Conservation (phyloP, 257 asterid species). For the Lavandula angustifolia region DNA sequence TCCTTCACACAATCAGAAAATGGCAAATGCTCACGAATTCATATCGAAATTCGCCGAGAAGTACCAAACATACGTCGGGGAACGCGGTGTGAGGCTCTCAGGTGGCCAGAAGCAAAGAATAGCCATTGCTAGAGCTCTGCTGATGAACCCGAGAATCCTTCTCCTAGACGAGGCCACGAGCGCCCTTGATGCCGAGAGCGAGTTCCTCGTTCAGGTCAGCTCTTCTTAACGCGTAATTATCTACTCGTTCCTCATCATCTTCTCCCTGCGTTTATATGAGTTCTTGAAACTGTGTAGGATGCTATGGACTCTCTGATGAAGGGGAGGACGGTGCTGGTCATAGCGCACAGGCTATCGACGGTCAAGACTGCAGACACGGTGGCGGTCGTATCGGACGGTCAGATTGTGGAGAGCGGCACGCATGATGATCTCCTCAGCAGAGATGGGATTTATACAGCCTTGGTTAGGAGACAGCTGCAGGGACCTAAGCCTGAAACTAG, state of each 20-base stretch:
- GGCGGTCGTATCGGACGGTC: slow-evolving; percentile 79
- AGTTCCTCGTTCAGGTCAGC: slow-evolving; percentile 72
- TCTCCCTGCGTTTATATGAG: neutral
- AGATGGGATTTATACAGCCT: slow-evolving; percentile 68
- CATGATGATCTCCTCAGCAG: slow-evolving; percentile 65
- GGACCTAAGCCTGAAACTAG: slow-evolving; percentile 51
- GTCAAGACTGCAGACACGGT: slow-evolving; percentile 83
- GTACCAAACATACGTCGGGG: slow-evolving; percentile 71
- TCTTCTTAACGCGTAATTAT: neutral
- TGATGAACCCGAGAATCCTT: slow-evolving; percentile 74
- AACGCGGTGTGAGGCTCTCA: slow-evolving; percentile 80
- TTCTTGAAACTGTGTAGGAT: slow-evolving; percentile 43
- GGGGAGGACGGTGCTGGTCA: slow-evolving; percentile 83
- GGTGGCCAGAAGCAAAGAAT: slow-evolving; percentile 93
- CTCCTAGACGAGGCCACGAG: slow-evolving; percentile 88
- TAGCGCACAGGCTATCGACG: slow-evolving; percentile 87
- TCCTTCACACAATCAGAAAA: slow-evolving; percentile 49
- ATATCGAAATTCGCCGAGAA: slow-evolving; percentile 62
- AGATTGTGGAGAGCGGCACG: slow-evolving; percentile 75
- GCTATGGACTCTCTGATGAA: slow-evolving; percentile 91
- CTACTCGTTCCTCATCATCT: neutral
- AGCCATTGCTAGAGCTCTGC: slow-evolving; percentile 82
- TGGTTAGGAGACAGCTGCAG: slow-evolving; percentile 79
- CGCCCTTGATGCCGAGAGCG: slow-evolving; percentile 87
- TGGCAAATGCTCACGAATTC: slow-evolving; percentile 88